Conservation (phyloP, 768 basidiomycete species). For the Agaricus sinodeliciosus region DNA sequence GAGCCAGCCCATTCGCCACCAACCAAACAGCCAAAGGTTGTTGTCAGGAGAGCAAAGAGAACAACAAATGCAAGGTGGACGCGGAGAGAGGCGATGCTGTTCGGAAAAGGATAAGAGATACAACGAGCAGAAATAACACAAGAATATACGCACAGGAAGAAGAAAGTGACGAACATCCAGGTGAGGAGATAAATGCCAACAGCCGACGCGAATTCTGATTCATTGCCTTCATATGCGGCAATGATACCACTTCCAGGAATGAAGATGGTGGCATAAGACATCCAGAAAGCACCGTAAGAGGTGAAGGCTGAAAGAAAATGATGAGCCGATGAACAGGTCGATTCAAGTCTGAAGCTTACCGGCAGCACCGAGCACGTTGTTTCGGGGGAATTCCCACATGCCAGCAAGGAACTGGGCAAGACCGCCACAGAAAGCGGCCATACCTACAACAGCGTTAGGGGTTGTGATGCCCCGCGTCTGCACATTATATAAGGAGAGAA, state of each 20-base stretch:
- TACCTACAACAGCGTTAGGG: conserved; percentile 76
- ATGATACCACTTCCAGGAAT: conserved; percentile 63
- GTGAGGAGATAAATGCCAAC: conserved; percentile 69
- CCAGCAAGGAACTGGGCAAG: conserved; percentile 83
- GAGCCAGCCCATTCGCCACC: conserved; percentile 28
- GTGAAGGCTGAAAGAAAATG: conserved; percentile 51
- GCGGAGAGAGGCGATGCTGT: conserved; percentile 31
- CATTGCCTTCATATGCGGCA: conserved; percentile 37
- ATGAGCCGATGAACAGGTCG: not conserved
- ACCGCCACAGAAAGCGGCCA: conserved; percentile 83
- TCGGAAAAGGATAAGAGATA: not conserved
- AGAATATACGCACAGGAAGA: conserved; percentile 47
- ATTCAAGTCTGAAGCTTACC: conserved; percentile 37
- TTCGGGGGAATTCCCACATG: conserved; percentile 78
- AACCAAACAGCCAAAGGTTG: conserved; percentile 38
- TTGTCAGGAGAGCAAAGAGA: conserved; percentile 29
- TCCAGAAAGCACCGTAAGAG: conserved; percentile 85
- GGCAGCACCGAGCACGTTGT: conserved; percentile 67
- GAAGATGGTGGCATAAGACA: conserved; percentile 71
- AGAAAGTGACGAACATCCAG: conserved; percentile 69
- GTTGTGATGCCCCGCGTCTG: conserved; percentile 41
- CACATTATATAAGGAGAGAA: conserved; percentile 71
- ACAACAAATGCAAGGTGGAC: conserved; percentile 33
- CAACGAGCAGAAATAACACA: not conserved
- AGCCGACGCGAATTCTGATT: conserved; percentile 43